Conservation (phyloP, 2,329 filamentous ascomycete species). For the Xylariaceae sp. region DNA sequence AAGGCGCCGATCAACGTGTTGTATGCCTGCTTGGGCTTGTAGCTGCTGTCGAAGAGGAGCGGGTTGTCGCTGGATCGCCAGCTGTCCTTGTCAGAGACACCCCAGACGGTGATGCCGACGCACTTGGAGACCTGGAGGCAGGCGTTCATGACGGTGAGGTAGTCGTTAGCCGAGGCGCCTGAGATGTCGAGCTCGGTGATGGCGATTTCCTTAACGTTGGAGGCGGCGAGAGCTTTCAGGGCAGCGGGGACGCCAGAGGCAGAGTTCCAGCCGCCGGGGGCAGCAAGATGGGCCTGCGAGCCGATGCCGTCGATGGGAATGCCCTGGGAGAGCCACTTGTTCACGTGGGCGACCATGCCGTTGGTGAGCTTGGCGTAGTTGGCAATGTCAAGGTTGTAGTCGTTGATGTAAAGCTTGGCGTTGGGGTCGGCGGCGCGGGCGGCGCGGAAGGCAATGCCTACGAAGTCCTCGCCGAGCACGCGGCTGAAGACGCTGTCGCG, state of each 20-base stretch:
- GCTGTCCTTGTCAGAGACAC: slow-evolving; percentile 40
- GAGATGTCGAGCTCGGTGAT: slow-evolving; percentile 71
- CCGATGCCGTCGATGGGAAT: slow-evolving; percentile 66
- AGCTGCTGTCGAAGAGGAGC: background rate
- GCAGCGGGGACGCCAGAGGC: slow-evolving; percentile 42
- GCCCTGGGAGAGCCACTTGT: slow-evolving; percentile 66
- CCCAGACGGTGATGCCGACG: slow-evolving; percentile 70
- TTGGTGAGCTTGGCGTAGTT: slow-evolving; percentile 61
- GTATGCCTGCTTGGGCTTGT: background rate
- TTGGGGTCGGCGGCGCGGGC: slow-evolving; percentile 69
- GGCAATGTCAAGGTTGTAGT: slow-evolving; percentile 70
- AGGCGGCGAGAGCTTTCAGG: background rate
- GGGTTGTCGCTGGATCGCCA: background rate
- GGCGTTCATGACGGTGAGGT: slow-evolving; percentile 60
- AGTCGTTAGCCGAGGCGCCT: slow-evolving; percentile 61
- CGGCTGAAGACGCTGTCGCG: slow-evolving; percentile 68
- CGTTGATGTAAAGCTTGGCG: slow-evolving; percentile 78
- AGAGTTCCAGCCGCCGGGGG: slow-evolving; percentile 47
- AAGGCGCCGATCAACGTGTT: background rate
- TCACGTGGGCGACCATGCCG: slow-evolving; percentile 61
- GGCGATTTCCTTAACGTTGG: slow-evolving; percentile 54
- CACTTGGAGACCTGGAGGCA: slow-evolving; percentile 65
- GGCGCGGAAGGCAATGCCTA: slow-evolving; percentile 72
- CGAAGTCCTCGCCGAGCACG: slow-evolving; percentile 72
- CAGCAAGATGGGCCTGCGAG: slow-evolving; percentile 56